These are phyloP conservation scores for Arbutus unedo DNA, from an alignment of 148 eudicot genomes.

Conservation along the genomic window DNA sequence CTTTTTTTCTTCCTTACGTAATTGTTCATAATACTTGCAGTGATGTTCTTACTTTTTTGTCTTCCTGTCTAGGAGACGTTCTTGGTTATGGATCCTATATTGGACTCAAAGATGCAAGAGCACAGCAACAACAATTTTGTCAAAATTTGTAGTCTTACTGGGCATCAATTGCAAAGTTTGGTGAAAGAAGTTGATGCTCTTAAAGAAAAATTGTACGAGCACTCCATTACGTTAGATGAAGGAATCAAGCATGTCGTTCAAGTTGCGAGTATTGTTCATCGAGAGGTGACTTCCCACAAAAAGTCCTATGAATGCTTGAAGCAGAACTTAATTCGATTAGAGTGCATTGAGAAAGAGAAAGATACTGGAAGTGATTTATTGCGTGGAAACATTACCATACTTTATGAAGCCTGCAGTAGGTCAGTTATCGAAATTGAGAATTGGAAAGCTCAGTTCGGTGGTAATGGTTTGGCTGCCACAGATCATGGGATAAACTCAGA, in stretches of 20 bases:
- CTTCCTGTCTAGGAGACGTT: slow-evolving; percentile 35
- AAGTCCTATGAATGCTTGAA: slow-evolving; percentile 42
- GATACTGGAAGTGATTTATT: slow-evolving; percentile 41
- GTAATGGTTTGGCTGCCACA: slow-evolving; percentile 36
- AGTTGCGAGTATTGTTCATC: slow-evolving; percentile 31
- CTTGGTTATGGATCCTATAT: slow-evolving; percentile 24
- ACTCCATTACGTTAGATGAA: slow-evolving; percentile 41
- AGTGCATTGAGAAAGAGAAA: slow-evolving; percentile 52
- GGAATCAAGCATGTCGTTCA: slow-evolving; percentile 40
- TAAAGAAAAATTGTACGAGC: slow-evolving; percentile 41
- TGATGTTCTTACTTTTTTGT: slow-evolving; percentile 1
- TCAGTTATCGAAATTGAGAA: slow-evolving; percentile 58
- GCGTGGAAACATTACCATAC: slow-evolving; percentile 47
- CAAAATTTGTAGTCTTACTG: slow-evolving; percentile 33
- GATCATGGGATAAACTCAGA: slow-evolving; percentile 32
- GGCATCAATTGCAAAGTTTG: slow-evolving; percentile 44
- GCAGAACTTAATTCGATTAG: slow-evolving; percentile 41
- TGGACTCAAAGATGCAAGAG: slow-evolving; percentile 34
- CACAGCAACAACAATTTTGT: slow-evolving; percentile 24
- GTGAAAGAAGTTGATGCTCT: slow-evolving; percentile 41
- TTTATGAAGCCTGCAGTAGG: slow-evolving; percentile 63
- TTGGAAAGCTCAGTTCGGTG: slow-evolving; percentile 43
- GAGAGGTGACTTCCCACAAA: slow-evolving; percentile 46
- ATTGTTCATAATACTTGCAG: not conserved
- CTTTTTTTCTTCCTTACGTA: not conserved